Conservation (phyloP, 768 basidiomycete species). For the Mycena metata region DNA sequence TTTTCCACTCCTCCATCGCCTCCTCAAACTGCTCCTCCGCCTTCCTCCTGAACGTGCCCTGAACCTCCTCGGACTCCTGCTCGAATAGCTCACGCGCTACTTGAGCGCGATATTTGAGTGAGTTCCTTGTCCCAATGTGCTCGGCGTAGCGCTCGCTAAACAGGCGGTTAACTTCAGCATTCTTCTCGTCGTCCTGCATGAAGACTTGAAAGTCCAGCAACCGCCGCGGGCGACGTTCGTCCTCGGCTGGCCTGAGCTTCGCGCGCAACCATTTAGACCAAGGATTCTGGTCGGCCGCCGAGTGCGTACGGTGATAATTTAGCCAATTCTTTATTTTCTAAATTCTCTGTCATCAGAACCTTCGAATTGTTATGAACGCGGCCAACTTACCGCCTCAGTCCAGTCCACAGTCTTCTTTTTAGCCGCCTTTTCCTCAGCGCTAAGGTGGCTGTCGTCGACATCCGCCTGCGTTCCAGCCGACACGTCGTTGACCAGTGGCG, state of each 20-base stretch:
- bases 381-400: not conserved
- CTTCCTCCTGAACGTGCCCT: not conserved
- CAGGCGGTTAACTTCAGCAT: not conserved
- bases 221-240: not conserved
- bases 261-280: not conserved
- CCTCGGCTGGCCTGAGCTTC: not conserved
- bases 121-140: not conserved
- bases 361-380: too few species aligned
- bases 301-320: not conserved
- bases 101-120: not conserved
- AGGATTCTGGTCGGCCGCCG: not conserved
- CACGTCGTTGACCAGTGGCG: too few species aligned
- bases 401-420: not conserved
- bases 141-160: not conserved
- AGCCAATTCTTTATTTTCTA: constrained; percentile 10
- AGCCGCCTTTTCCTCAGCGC: too few species aligned
- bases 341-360: too few species aligned
- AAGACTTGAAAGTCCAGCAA: not conserved
- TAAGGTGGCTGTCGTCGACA: too few species aligned
- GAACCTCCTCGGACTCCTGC: not conserved
- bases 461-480: too few species aligned
- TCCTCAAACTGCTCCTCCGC: not conserved
- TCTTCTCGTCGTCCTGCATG: constrained; percentile 4
- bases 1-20: not conserved
- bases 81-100: not conserved